Conservation (phyloP, 495 filamentous ascomycete species). For the Podospora pseudocomata region DNA sequence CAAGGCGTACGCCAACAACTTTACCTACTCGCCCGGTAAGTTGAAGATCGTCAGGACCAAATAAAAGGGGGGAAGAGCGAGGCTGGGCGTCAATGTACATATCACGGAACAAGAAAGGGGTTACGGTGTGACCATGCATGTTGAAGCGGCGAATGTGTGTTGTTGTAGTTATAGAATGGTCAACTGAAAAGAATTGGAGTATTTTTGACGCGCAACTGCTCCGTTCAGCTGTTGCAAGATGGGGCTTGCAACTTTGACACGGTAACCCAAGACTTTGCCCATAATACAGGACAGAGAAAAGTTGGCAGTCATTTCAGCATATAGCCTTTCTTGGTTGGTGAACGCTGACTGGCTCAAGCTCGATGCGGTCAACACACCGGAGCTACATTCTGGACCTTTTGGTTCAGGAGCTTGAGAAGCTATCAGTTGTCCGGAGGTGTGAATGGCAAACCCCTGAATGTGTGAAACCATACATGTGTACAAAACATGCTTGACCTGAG, state of each 20-base stretch:
- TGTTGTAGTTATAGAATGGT: neutral
- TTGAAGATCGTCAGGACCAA: conserved; percentile 93
- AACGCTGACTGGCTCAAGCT: too few species aligned
- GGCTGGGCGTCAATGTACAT: neutral
- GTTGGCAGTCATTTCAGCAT: too few species aligned
- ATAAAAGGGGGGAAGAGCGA: conserved; percentile 38
- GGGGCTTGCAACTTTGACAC: neutral
- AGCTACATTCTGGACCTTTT: too few species aligned
- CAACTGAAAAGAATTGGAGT: neutral
- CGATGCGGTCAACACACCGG: too few species aligned
- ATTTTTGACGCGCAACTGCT: neutral
- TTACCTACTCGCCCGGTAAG: conserved; percentile 75
- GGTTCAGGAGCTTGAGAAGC: too few species aligned
- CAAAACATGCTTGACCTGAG: too few species aligned
- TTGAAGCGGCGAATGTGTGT: neutral
- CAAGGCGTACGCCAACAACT: conserved; percentile 97
- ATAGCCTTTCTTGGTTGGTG: too few species aligned
- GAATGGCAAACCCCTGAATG: too few species aligned
- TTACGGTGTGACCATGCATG: too few species aligned
- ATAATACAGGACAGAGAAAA: neutral
- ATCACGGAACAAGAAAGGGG: neutral
- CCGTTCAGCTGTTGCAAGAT: neutral
- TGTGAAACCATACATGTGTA: too few species aligned
- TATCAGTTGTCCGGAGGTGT: too few species aligned
- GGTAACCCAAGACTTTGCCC: neutral